phyloP scores from a whole-genome alignment of 805 yeast species.

The Candida ortonii region DNA sequence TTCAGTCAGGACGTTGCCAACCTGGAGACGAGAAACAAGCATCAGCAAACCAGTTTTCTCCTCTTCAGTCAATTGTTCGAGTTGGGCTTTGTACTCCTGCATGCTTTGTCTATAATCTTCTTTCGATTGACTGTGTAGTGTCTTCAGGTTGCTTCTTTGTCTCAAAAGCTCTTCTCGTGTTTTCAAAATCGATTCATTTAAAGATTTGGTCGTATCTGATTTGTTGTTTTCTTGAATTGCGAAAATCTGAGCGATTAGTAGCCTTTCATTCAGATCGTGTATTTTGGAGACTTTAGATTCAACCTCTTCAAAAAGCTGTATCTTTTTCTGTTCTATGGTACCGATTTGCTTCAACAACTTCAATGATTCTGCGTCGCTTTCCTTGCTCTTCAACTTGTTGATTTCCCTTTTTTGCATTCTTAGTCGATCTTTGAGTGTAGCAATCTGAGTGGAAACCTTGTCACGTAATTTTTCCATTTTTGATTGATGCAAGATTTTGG shows the following conservation, averaged over 20 bases:
- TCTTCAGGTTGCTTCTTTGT: slow-evolving; percentile 14
- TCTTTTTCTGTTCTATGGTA: slow-evolving; percentile 9
- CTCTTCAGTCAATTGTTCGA: slow-evolving; percentile 36
- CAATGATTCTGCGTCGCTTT: slow-evolving; percentile 14
- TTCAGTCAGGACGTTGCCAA: slow-evolving; percentile 35
- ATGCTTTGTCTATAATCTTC: slow-evolving; percentile 19
- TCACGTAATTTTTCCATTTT: slow-evolving; percentile 13
- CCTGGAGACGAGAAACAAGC: slow-evolving; percentile 34
- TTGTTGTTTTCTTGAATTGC: slow-evolving; percentile 41
- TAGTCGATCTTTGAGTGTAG: slow-evolving; percentile 18
- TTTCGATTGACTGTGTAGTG: slow-evolving; percentile 18
- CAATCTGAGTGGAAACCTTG: slow-evolving; percentile 16
- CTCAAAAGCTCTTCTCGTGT: slow-evolving; percentile 27
- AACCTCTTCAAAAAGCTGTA: slow-evolving; percentile 9
- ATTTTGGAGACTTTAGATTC: slow-evolving; percentile 21
- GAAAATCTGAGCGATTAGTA: slow-evolving; percentile 20
- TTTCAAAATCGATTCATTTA: slow-evolving; percentile 29
- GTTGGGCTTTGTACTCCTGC: slow-evolving; percentile 34
- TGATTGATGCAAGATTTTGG: slow-evolving; percentile 14
- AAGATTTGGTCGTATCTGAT: slow-evolving; percentile 20
- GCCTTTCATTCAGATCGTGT: slow-evolving; percentile 27
- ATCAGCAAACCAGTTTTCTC: slow-evolving; percentile 41
- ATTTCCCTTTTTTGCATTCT: slow-evolving; percentile 16
- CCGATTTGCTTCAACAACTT: slow-evolving; percentile 17
- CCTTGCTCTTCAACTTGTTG: slow-evolving; percentile 13